These are phyloP conservation scores for Psilocybe sp. DNA, from an alignment of 768 basidiomycete genomes.

Conservation along the genomic window DNA sequence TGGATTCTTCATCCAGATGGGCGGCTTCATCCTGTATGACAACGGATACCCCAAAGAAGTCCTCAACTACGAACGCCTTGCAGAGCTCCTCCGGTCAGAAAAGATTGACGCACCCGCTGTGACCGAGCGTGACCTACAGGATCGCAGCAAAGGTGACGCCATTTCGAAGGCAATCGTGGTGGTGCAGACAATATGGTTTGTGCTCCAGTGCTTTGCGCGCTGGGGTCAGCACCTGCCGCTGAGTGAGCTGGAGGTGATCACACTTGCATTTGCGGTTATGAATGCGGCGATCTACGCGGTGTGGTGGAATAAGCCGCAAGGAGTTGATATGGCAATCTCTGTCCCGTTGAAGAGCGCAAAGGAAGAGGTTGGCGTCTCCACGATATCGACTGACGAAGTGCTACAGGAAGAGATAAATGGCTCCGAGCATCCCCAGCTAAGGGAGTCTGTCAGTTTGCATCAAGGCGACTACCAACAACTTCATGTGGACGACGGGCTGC, in stretches of 20 bases:
- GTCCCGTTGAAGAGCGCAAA: no score
- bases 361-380: no score
- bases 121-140: constrained; percentile 1
- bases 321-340: neutral
- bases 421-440: no score
- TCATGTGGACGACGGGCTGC: no score
- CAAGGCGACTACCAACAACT: no score
- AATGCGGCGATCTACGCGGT: neutral
- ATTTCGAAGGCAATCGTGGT: no score
- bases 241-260: neutral
- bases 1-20: constrained; percentile 18
- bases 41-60: constrained; percentile 2
- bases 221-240: neutral
- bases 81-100: constrained; percentile 9
- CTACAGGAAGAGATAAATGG: no score
- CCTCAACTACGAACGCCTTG: constrained; percentile 4
- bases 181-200: no score
- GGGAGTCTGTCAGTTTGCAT: no score
- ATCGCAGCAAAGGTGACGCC: no score
- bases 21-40: constrained; percentile 21
- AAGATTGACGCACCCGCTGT: constrained; percentile 15
- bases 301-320: neutral
- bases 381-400: no score
- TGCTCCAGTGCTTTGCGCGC: no score
- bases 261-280: neutral